Evolutionary conservation across 2,329 filamentous ascomycete genomes (phyloP), one percentile per base, ranked within the genome.

Genomic region (Huntiella omanensis): DNA sequence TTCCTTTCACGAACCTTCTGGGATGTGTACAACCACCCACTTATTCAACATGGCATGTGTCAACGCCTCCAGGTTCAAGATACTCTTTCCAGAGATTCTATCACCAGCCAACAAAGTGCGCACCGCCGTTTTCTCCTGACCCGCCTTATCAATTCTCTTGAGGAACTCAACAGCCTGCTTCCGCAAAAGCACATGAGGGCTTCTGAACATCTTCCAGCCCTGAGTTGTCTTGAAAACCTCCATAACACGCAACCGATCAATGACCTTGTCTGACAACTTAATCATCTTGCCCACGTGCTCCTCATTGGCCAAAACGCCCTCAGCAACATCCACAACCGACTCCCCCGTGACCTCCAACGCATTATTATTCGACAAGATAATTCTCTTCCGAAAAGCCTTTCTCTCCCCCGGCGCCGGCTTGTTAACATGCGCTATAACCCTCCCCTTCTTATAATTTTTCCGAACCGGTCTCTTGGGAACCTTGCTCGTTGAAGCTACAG

Each of bases 321-420:
- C 58, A 10, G 63, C 68, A 46, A 93, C 57, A 42, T 79, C 70
- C 50, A 69, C 63, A 4, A 43, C 32, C 40, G 17, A 33, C 54
- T 93, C 67, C 8, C 75, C 81, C 17, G 67, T 58, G 5, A 96
- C 80, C 50, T 80, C 75, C 34, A 95, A 66, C 43, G 91, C 91
- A 64, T 94, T 96, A 61, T 83, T 82, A 65, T 96, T 98, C 68
- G 81, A 88, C 50, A 98, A 75, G 50, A 92, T 77, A 56, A 98
- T 83, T 54, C 83, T 77, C 67, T 92, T 94, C 53, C 86, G 78
- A 58, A 83, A 69, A 22, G 83, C 83, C 64, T 86, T 93, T 53
- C 87, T 77, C 68, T 95, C 87, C 53, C 87, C 88, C 3, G 75
- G 69, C 10, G 67, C 67, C 15, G 82, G 80, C 12, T 62, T 61